A percentile compares a stretch with the other conserved stretches of the same genome.
Evolutionary conservation across 108 stramenopile genomes (phyloP).

Genomic region (Licmophora abbreviata): DNA sequence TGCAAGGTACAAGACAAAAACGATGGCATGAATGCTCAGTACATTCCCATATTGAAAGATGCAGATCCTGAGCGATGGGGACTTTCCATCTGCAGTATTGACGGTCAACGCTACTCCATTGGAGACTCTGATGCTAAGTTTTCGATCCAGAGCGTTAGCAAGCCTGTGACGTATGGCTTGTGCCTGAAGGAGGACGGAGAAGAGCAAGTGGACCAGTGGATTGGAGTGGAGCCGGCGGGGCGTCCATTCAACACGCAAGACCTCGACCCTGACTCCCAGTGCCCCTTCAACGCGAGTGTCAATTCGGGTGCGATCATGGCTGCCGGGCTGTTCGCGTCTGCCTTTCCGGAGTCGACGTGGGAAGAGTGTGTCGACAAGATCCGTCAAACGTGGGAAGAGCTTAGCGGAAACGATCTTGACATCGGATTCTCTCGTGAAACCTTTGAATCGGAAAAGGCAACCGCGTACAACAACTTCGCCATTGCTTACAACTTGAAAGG

Average conservation of each 20-base stretch:
- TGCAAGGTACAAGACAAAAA: background rate
- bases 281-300: no score
- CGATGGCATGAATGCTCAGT: constrained; percentile 12
- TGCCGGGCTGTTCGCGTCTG: constrained; percentile 14
- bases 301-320: constrained; percentile 37
- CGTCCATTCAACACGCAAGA: no score
- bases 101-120: constrained; percentile 19
- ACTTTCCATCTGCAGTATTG: constrained; percentile 19
- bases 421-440: constrained; percentile 24
- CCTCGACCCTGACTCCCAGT: no score
- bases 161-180: constrained; percentile 29
- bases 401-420: constrained; percentile 19
- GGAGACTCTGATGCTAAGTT: constrained; percentile 23
- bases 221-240: no score
- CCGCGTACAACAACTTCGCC: constrained; percentile 31
- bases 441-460: constrained; percentile 28
- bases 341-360: constrained; percentile 8
- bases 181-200: no score
- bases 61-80: constrained; percentile 26
- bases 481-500: constrained; percentile 26
- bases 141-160: constrained; percentile 22
- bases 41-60: constrained; percentile 22
- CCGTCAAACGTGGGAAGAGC: constrained; percentile 11
- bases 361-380: constrained; percentile 14
- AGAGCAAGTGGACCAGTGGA: no score